Conservation (phyloP, 2,329 filamentous ascomycete genomes). For the Alternaria brassicae region DNA sequence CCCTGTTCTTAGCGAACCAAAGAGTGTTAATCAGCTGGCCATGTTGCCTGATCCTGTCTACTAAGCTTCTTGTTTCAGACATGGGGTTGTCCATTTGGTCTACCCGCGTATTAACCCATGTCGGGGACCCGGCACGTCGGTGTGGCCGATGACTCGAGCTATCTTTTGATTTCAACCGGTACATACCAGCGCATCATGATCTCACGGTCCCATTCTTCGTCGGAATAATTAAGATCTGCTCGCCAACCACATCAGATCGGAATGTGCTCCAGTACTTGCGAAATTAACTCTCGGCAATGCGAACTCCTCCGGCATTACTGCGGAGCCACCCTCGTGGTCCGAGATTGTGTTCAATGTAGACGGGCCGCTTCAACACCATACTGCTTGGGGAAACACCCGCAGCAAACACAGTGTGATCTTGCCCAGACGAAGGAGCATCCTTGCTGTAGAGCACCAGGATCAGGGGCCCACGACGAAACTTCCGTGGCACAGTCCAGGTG, state of each 20-base stretch:
- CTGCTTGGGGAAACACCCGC: background rate
- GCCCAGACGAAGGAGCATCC: background rate
- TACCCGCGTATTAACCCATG: background rate
- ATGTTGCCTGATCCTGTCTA: background rate
- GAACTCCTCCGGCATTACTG: constrained; percentile 1
- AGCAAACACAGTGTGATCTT: background rate
- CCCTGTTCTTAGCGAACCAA: background rate
- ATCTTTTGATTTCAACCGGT: background rate
- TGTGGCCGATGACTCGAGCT: background rate
- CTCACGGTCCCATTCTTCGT: background rate
- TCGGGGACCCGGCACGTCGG: background rate
- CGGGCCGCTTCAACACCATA: constrained; percentile 2
- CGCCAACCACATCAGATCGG: background rate
- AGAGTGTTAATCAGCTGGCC: background rate
- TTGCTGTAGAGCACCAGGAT: constrained; percentile 5
- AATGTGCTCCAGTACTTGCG: background rate
- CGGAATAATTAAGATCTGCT: constrained; percentile 5
- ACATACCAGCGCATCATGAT: background rate
- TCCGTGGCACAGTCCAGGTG: constrained; percentile 10
- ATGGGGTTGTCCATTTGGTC: background rate
- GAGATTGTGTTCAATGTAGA: background rate
- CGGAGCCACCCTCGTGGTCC: constrained; percentile 9
- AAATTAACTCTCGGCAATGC: constrained; percentile 6
- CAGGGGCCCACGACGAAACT: constrained; percentile 1
- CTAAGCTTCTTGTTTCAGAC: background rate